A percentile compares a stretch with the other conserved stretches of the same genome.
phyloP scores from a whole-genome alignment of 768 basidiomycete species.

The Coprinopsis cinerea region DNA sequence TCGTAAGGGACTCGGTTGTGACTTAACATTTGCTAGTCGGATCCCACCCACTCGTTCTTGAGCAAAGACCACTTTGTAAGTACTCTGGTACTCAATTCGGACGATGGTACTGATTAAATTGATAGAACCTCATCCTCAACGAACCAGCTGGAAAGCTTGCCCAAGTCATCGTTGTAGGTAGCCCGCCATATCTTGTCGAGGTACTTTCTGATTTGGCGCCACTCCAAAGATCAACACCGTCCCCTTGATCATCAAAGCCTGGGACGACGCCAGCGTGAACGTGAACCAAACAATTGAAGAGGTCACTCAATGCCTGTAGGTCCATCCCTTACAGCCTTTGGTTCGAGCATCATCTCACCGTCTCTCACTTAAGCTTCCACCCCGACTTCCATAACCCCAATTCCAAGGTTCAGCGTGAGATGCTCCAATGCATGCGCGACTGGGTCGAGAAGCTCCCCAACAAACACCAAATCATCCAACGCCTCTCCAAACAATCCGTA shows the following conservation, averaged over 20 bases:
- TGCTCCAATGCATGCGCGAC: constrained; percentile 60
- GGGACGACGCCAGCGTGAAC: constrained; percentile 68
- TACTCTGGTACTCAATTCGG: constrained; percentile 11
- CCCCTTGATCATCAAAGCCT: constrained; percentile 65
- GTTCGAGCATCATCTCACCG: neutral
- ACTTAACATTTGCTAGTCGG: constrained; percentile 40
- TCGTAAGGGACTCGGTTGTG: neutral
- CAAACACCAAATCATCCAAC: constrained; percentile 43
- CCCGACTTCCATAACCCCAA: constrained; percentile 68
- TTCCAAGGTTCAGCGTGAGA: constrained; percentile 67
- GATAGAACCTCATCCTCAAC: constrained; percentile 71
- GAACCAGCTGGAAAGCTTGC: constrained; percentile 78
- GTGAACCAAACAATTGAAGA: constrained; percentile 55
- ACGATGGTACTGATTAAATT: constrained; percentile 12
- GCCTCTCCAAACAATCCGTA: constrained; percentile 61
- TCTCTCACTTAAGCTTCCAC: constrained; percentile 55
- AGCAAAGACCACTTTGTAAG: constrained; percentile 86
- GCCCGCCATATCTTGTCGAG: neutral
- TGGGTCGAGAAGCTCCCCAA: constrained; percentile 54
- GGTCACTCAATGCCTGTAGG: constrained; percentile 60
- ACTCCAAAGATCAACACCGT: constrained; percentile 52
- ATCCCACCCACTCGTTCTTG: constrained; percentile 85
- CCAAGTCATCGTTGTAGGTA: constrained; percentile 58
- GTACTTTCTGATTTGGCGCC: neutral
- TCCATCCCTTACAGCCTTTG: constrained; percentile 5